phyloP scores from a whole-genome alignment of 1,139 yeast genomes.

The Debaryomycetaceae sp. region DNA sequence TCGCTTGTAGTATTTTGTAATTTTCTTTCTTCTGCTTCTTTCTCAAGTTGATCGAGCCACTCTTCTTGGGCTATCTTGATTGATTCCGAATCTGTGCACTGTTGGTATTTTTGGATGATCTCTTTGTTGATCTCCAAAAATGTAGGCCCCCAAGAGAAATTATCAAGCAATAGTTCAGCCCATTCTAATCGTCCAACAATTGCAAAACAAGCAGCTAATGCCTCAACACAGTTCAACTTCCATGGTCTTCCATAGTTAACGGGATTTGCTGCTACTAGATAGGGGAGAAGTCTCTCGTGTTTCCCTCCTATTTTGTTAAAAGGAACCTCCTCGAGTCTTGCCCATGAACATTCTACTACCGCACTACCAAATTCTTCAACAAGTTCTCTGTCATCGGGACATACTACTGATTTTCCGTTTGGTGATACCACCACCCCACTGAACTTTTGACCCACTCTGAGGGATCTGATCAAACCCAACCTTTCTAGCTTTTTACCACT shows the following conservation, averaged over 20 bases:
- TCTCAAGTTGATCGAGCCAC: constrained; percentile 68
- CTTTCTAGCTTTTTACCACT: constrained; percentile 93
- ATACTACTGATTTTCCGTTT: constrained; percentile 84
- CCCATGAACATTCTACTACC: constrained; percentile 99
- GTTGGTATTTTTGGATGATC: constrained; percentile 65
- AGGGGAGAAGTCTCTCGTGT: constrained; percentile 83
- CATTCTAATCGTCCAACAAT: constrained; percentile 89
- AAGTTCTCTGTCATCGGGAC: constrained; percentile 78
- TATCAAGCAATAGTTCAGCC: constrained; percentile 72
- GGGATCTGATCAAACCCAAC: constrained; percentile 71
- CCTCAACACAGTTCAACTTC: constrained; percentile 95
- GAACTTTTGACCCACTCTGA: constrained; percentile 89
- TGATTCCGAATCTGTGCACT: constrained; percentile 78
- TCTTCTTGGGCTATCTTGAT: constrained; percentile 69
- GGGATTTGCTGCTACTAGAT: constrained; percentile 92
- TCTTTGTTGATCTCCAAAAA: constrained; percentile 82
- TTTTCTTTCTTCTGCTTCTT: constrained; percentile 65
- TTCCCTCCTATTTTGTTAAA: constrained; percentile 89
- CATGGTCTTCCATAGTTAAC: constrained; percentile 97
- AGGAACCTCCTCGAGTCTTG: constrained; percentile 92
- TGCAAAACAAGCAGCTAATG: constrained; percentile 94
- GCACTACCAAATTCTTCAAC: constrained; percentile 83
- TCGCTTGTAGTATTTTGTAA: constrained; percentile 53
- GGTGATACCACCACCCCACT: constrained; percentile 91
- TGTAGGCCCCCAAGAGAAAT: constrained; percentile 91